Evolutionary conservation across 2,329 filamentous ascomycete species (phyloP), one percentile per base, ranked within the genome.

Genomic region (Pochonia chlamydosporia): DNA sequence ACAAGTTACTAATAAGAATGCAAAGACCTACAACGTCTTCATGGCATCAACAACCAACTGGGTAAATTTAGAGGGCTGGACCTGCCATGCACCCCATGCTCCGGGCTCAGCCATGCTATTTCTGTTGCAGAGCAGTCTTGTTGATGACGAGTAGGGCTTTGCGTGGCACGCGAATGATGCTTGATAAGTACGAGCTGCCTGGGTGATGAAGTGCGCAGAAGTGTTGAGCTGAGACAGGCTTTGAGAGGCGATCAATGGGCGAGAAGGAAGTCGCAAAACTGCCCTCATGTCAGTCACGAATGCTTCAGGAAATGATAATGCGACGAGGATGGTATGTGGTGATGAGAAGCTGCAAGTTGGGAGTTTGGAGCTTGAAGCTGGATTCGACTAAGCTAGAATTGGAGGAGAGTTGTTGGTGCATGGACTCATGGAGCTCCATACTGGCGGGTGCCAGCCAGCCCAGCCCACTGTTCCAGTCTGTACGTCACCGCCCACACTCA

Each of bases 1-100:
- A 37, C 3, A 43, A 7, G 7, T 13, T 21, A 10, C 39, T 13
- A 3, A 25, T 5, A 11, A 16, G 23, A 7, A 20, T 14, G 18
- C 35, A 18, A 2, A 16, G 44, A 72, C 84, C 64, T 69, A 92
- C 85, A 96, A 73, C 64, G 79, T 84, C 60, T 79, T 81, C 86
- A 96, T 91, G 9, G 88, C 84, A 57, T 75, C 73, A 48, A 95
- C 85, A 43, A 95, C 89, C n/a, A 67, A 61, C 60, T 72, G 65
- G 13, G 73, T 78, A 50, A 80, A 78, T 48, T 51, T 50, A 43
- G 64, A 58, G 5, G 64, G 52, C 58, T 64, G 57, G 37, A 64
- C 63, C 59, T 69, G 66, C 66, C 66, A 69, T 13, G 66, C 66
- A 25, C 66, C 66, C 64, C 64, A 67, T 6, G 66, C 56, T 43